phyloP scores from a whole-genome alignment of 768 basidiomycete species.

The Leccinellum rugosiceps region DNA sequence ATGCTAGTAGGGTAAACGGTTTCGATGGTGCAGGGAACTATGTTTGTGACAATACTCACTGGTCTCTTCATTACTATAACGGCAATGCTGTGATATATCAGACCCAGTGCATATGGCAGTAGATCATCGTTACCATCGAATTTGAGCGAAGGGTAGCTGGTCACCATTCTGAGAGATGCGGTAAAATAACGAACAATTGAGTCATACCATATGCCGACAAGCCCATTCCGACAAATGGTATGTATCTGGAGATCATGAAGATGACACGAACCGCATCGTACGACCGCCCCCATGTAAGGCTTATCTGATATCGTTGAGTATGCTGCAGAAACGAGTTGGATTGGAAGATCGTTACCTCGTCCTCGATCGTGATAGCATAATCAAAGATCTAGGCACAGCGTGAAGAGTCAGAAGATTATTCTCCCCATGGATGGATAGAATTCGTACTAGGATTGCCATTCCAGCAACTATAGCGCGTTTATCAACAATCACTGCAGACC shows the following conservation, averaged over 20 bases:
- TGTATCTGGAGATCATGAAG: not conserved
- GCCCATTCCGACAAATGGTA: not conserved
- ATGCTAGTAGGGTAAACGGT: not conserved
- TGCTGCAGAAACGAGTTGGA: not conserved
- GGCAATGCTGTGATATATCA: not conserved
- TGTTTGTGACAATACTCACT: not conserved
- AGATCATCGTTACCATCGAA: not conserved
- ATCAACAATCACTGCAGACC: not conserved
- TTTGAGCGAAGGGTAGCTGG: not conserved
- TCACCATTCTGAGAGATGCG: not conserved
- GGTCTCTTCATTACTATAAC: not conserved
- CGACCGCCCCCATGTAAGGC: not conserved
- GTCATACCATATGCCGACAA: not conserved
- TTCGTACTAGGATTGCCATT: not conserved
- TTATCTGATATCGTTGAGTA: not conserved
- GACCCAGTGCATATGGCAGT: not conserved
- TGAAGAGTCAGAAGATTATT: not conserved
- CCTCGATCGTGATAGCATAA: not conserved
- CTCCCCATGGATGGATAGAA: not conserved
- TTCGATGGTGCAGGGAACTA: not conserved
- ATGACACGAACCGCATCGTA: not conserved
- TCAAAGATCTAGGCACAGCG: not conserved
- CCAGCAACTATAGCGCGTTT: not conserved
- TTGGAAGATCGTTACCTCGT: not conserved
- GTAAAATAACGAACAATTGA: not conserved